Base-by-base conservation (phyloP, 768 basidiomycete genomes). In the Boletus bicolor region DNA sequence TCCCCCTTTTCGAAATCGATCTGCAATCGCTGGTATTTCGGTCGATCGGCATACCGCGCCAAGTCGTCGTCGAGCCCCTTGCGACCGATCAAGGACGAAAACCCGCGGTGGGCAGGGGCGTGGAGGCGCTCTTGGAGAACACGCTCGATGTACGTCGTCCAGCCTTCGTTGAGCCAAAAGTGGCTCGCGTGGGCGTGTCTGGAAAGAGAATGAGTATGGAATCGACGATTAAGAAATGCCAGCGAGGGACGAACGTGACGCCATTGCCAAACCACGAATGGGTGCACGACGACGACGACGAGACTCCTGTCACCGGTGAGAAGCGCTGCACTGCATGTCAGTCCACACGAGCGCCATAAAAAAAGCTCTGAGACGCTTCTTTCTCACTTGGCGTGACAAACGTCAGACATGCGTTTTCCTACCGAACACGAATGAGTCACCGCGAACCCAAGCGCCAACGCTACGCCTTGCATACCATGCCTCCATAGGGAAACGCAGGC, bases 71-170 rank as follows among this genome's bases (percentile, higher is more conserved):
- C 73, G 34, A 97, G 76, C 0, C 79, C 79, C 57, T 89, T 90
- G 17, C 78, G 75, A 1, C 93, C 93, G 55, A 91, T 87, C 55
- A 91, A 73, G 71, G 78, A 95, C 12, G 84, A 83, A 67, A 98
- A 91, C 17, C 84, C 91, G 42, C 93, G 85, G 51, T 87, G 84
- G 0, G 85, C 83, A 17, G 89, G 83, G 0, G 87, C 82, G 69
- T 93, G 84, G 4, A 93, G 74, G 43, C 76, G 73, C 55, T 84
- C 77, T 46, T 84, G 83, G 50, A 96, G 76, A 7, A 96, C 72
- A 15, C 93, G 85, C 68, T 98, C 95, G 32, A 91, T 85, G 66
- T 94, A 98, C 0, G 91, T 94, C 34, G 95, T 97, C 88, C 91
- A 95, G 28, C 93, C 89, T 75, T 94, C 90, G 68, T 93, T 93